These are phyloP conservation scores for Emericellopsis atlantica DNA, from an alignment of 2,329 filamentous ascomycete genomes.

Conservation along the genomic window DNA sequence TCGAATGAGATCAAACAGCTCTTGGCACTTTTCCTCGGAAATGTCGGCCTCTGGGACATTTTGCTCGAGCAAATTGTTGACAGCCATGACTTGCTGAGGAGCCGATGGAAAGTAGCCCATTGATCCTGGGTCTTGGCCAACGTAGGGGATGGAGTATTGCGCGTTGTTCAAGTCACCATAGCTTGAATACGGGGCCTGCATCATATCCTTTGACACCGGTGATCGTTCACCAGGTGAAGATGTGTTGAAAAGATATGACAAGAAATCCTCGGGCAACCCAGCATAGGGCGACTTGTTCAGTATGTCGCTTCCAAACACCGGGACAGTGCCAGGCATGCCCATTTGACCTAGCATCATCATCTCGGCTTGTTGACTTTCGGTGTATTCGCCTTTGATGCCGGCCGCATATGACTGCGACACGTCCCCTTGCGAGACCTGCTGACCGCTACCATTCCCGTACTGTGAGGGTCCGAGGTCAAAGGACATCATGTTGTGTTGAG, in stretches of 20 bases:
- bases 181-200: constrained; percentile 28
- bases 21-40: constrained; percentile 76
- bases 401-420: constrained; percentile 22
- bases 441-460: constrained; percentile 23
- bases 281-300: constrained; percentile 72
- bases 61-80: constrained; percentile 73
- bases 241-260: constrained; percentile 68
- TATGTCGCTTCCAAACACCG: constrained; percentile 77
- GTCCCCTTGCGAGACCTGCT: constrained; percentile 14
- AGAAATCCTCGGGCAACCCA: constrained; percentile 76
- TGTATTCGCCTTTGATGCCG: constrained; percentile 26
- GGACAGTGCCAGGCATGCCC: constrained; percentile 56
- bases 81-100: constrained; percentile 75
- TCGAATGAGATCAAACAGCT: constrained; percentile 71
- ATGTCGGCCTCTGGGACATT: constrained; percentile 68
- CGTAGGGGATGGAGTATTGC: constrained; percentile 29
- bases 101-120: constrained; percentile 45
- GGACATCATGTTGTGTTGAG: constrained; percentile 47
- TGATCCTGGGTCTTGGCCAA: constrained; percentile 30
- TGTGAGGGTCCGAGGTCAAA: constrained; percentile 52
- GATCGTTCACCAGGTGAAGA: constrained; percentile 11
- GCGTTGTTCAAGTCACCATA: constrained; percentile 37
- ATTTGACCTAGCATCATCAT: constrained; percentile 52
- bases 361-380: constrained; percentile 34
- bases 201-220: constrained; percentile 26